Evolutionary conservation across 331 rosid genomes (phyloP), one percentile per base, ranked within the genome.

Genomic region (Spiraea crenata): DNA sequence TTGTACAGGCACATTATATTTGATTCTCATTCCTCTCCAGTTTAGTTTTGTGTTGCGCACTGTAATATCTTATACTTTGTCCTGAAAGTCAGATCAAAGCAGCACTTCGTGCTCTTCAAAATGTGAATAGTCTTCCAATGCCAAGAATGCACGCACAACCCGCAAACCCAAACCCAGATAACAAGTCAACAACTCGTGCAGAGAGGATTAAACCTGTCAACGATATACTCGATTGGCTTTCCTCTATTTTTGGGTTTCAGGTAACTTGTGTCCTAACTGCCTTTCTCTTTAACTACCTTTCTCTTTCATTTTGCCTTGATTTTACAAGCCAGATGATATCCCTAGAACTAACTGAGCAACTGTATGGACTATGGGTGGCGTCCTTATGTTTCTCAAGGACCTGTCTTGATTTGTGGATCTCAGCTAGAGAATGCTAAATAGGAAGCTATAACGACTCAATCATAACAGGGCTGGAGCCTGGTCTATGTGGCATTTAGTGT

Each of bases 151-250:
- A 49, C 49, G 49, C 79, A 45, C 72, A 55, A 56, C 75, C 60
- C 25, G 65, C 44, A 16, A 76, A 60, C 40, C 75, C 44, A 16
- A 76, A 60, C 40, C 75, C 82, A 48, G 66, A 48, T 48, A 91
- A 76, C 67, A 84, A 63, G 76, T 71, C 81, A 40, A 51, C 78
- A 38, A 50, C 34, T 57, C 83, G 82, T 42, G 74, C 64, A 49
- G 90, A 87, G 77, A 83, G 90, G 75, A 77, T 80, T 82, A 79
- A 76, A 76, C 74, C 85, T 59, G 90, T 87, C 75, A 87, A 77
- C 69, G 99, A 93, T 71, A 80, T 91, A 80, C 97, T 91, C 68
- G 96, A 91, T 80, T 93, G 97, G 97, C 86, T 93, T 71, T 78
- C 95, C 47, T 79, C 81, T 38, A 73, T 87, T 48, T 93, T 89